These are phyloP conservation scores for Hepatocystis sp. DNA, from an alignment of 169 alveolate genomes.

Conservation along the genomic window DNA sequence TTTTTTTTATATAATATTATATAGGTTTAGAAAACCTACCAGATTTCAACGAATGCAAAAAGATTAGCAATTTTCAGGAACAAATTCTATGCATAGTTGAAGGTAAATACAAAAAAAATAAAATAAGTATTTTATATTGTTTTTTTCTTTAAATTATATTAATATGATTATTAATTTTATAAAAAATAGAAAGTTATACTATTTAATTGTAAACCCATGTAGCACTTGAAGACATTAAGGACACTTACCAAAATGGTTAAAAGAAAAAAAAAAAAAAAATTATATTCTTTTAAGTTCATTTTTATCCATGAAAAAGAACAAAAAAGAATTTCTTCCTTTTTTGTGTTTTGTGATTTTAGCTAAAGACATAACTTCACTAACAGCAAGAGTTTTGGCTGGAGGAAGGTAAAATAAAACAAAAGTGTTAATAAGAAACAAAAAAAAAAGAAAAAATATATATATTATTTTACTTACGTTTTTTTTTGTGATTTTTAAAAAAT, in stretches of 20 bases:
- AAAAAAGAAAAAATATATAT: not conserved
- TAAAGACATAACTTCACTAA: conserved; percentile 66
- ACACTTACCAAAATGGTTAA: conserved; percentile 60
- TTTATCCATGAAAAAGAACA: not conserved
- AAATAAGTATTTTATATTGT: too few relatives aligned
- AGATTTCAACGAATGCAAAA: conserved; percentile 41
- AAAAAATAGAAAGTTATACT: too few relatives aligned
- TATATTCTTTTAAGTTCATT: not conserved
- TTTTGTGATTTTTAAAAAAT: not conserved
- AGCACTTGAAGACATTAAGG: conserved; percentile 73
- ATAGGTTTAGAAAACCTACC: conserved; percentile 64
- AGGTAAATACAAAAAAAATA: conserved; percentile 15
- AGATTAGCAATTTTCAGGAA: conserved; percentile 22
- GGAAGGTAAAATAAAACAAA: conserved; percentile 34
- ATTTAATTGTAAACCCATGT: too few relatives aligned
- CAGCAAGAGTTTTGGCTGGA: conserved; percentile 68
- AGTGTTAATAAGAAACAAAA: too few relatives aligned
- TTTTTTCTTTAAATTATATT: too few relatives aligned
- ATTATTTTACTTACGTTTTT: not conserved
- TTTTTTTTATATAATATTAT: too few relatives aligned
- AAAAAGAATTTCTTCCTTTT: conserved; percentile 1
- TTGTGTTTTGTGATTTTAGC: conserved; percentile 8
- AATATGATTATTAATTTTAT: too few relatives aligned
- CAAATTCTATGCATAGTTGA: conserved; percentile 63
- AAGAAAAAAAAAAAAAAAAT: too few relatives aligned